Conservation (phyloP, 2,329 filamentous ascomycete genomes). For the Boeremia exigua region DNA sequence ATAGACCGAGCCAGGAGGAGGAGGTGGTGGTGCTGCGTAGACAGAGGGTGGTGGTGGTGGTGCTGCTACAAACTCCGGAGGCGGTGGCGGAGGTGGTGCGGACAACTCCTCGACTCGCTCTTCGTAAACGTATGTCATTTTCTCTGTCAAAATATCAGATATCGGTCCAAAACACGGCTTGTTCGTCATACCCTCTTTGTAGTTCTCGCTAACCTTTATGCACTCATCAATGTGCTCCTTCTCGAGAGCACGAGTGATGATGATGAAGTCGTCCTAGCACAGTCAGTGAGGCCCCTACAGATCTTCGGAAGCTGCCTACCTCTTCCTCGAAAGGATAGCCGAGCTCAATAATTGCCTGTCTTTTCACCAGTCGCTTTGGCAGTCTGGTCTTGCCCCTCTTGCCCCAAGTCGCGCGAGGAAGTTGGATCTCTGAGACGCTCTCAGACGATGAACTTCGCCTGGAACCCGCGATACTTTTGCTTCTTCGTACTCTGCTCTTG, state of each 20-base stretch:
- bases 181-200: constrained; percentile 57
- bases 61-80: constrained; percentile 23
- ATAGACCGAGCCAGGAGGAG: constrained; percentile 12
- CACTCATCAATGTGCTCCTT: constrained; percentile 92
- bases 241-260: constrained; percentile 83
- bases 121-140: constrained; percentile 47
- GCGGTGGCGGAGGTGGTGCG: constrained; percentile 33
- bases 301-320: constrained; percentile 56
- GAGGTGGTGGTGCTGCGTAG: constrained; percentile 17
- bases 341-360: constrained; percentile 79
- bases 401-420: constrained; percentile 44
- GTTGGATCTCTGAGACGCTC: constrained; percentile 50
- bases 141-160: constrained; percentile 30
- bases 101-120: constrained; percentile 27
- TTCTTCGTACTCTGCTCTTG: constrained; percentile 46
- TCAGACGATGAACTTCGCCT: constrained; percentile 49
- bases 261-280: constrained; percentile 74
- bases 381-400: constrained; percentile 88
- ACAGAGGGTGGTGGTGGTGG: constrained; percentile 23
- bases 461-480: constrained; percentile 39
- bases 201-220: constrained; percentile 80
- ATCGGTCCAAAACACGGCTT: background rate
- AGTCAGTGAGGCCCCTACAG: constrained; percentile 34
- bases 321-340: constrained; percentile 89
- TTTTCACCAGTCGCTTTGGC: constrained; percentile 78